Base-by-base conservation (phyloP, 148 eudicot species). In the Cornus kousa region DNA sequence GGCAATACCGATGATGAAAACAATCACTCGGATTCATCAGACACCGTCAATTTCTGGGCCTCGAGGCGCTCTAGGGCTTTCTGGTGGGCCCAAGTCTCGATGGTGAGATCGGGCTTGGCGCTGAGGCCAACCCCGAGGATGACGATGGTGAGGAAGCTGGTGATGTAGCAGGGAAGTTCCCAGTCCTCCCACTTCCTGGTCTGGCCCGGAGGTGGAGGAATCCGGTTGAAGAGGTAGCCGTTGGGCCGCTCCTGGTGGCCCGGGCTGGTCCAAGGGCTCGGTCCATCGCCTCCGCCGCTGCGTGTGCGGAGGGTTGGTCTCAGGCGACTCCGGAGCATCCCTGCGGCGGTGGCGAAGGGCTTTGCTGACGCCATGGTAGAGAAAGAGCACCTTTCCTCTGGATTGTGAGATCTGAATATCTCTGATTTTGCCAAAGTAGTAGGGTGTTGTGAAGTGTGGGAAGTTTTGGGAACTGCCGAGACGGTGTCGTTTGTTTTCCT, bases 1-100 rank as follows among this genome's bases (percentile, higher is more conserved):
- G 48, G 7, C 31, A 31, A 20, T 48, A 76, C 79, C 72, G 48
- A 67, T n/a, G 9, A 22, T 9, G 31, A 55, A 48, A 48, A 11
- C 37, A 37, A 19, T 81, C 75, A 83, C 43, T 84, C 86, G 23
- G 87, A 85, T 8, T 88, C 89, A 66, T 82, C 40, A 69, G 80
- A 23, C 5, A 67, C 81, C 20, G 33, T 79, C 68, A 82, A 31
- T 31, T 80, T 75, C 68, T 89, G 78, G 3, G 90, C 88, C 80
- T 87, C 84, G 75, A 93, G 93, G 23, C 95, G 93, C 31, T 96
- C 90, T 1, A 96, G 93, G 81, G 99, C 99, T 71, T 94, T 89
- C 78, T 86, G 90, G 62, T 96, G 99, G 57, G 99, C 99, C 99
- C 99, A 96, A 14, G 99, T 90, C 89, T 95, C 99, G 53, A 95